These are phyloP conservation scores for Wallacemonas sp. DNA, from an alignment of 208 protist species.

Conservation along the genomic window DNA sequence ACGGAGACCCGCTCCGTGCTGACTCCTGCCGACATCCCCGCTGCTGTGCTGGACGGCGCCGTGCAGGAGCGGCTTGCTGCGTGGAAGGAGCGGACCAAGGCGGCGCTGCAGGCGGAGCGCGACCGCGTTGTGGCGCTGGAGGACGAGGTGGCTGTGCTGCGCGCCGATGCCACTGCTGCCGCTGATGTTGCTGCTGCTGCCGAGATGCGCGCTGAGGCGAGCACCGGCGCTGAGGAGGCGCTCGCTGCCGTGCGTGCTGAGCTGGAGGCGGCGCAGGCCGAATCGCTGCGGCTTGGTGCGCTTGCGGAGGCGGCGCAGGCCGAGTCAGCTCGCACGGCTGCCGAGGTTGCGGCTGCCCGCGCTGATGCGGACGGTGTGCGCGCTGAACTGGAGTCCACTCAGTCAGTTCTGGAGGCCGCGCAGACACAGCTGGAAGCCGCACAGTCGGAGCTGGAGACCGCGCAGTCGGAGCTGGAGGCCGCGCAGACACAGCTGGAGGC, in stretches of 20 bases:
- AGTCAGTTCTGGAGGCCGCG: too few species aligned
- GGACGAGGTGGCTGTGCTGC: constrained; percentile 15
- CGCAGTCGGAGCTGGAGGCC: neutral
- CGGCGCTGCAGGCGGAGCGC: constrained; percentile 30
- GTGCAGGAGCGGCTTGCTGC: constrained; percentile 31
- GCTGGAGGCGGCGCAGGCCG: constrained; percentile 18
- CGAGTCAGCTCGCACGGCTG: neutral
- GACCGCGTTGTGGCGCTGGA: constrained; percentile 25
- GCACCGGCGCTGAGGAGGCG: neutral
- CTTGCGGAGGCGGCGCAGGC: constrained; percentile 3
- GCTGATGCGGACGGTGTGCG: neutral
- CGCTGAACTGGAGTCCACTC: neutral
- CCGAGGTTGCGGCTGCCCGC: neutral
- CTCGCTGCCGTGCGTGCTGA: constrained; percentile 11
- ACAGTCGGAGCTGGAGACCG: neutral
- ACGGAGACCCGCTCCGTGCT: too few species aligned
- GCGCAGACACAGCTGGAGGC: too few species aligned
- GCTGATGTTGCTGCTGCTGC: constrained; percentile 3
- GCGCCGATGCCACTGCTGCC: constrained; percentile 8
- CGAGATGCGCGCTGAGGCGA: constrained; percentile 8
- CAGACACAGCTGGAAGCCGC: too few species aligned
- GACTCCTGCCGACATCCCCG: neutral
- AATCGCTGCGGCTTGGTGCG: neutral
- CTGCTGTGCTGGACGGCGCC: constrained; percentile 19
- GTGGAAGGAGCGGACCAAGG: constrained; percentile 44